Evolutionary conservation across 1,139 yeast genomes (phyloP), one percentile per base, ranked within the genome.

Genomic region (Lodderomyces theae): DNA sequence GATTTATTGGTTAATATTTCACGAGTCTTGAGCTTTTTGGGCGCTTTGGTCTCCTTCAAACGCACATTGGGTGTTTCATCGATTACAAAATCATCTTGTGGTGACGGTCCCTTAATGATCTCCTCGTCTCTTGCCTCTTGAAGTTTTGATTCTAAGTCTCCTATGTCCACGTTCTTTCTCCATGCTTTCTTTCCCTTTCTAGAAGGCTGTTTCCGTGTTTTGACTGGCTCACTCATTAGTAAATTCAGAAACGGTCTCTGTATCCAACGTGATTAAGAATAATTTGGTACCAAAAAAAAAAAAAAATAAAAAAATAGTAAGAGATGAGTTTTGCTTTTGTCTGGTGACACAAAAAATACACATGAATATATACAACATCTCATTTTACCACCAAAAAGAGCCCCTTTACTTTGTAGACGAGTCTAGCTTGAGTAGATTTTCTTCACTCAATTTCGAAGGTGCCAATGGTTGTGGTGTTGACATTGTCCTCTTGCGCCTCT

Each of bases 171-270:
- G 61, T 92, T 87, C 64, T 92, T 92, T 63, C 97, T 82, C 98
- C 98, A 92, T 5, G 97, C 86, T 59, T 77, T 82, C 72, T 86
- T 90, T 40, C 96, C 96, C 69, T 92, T 92, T 55, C 97, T 77
- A 5, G 96, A 86, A 6, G 83, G 61, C 63, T 88, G 96, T 34
- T 37, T 46, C 15, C 23, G 35, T 9, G 40, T 5, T 24, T 26
- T 41, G 18, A 29, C 39, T 6, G 26, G 7, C 30, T 38, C 44
- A 42, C 46, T 45, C 45, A 44, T 43, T 13, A 4, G 29, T 25
- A 23, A 21, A 23, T 23, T 23, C n/a, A n/a, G n/a, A n/a, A n/a
- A 19, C 22, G 5, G 22, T 5, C 22, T 8, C 8, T 8, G 22
- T 8, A 15, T 28, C 6, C 11, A 12, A 23, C 22, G 5, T 5